Evolutionary conservation across 306 rosid species (phyloP).

Genomic region (Gleditsia sinensis): DNA sequence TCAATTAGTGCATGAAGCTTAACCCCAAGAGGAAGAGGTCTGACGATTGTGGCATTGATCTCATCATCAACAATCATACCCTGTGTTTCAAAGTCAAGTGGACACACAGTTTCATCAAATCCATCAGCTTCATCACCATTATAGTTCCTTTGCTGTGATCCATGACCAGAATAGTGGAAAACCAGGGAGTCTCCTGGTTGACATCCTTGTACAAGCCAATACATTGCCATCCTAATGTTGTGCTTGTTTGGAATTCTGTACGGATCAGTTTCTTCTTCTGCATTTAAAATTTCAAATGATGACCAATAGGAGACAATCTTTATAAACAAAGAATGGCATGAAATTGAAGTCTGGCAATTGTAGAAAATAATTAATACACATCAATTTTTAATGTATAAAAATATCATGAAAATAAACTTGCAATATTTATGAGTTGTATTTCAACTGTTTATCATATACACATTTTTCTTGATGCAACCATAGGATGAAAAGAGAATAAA

Average conservation of each 20-base stretch:
- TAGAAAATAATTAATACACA: conserved; percentile 3
- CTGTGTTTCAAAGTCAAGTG: conserved; percentile 96
- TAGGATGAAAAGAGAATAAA: neutral
- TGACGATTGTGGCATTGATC: conserved; percentile 77
- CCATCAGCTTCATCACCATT: conserved; percentile 95
- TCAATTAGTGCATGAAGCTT: conserved; percentile 95
- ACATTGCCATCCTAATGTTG: conserved; percentile 95
- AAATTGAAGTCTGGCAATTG: neutral
- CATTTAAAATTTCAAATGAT: conserved; percentile 39
- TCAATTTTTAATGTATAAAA: neutral
- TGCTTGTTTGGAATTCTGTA: conserved; percentile 68
- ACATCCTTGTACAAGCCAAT: conserved; percentile 96
- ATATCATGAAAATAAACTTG: neutral
- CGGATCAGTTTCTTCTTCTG: conserved; percentile 97
- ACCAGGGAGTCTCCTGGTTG: conserved; percentile 93
- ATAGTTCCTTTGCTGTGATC: conserved; percentile 87
- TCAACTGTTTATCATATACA: neutral
- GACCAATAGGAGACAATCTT: neutral
- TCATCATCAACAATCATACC: conserved; percentile 99
- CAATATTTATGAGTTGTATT: neutral
- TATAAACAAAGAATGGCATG: neutral
- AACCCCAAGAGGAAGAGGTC: conserved; percentile 82
- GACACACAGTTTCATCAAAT: conserved; percentile 93
- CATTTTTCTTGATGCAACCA: neutral
- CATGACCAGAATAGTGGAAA: conserved; percentile 99